Conservation (phyloP, 306 rosid species). For the Castanea mollissima region DNA sequence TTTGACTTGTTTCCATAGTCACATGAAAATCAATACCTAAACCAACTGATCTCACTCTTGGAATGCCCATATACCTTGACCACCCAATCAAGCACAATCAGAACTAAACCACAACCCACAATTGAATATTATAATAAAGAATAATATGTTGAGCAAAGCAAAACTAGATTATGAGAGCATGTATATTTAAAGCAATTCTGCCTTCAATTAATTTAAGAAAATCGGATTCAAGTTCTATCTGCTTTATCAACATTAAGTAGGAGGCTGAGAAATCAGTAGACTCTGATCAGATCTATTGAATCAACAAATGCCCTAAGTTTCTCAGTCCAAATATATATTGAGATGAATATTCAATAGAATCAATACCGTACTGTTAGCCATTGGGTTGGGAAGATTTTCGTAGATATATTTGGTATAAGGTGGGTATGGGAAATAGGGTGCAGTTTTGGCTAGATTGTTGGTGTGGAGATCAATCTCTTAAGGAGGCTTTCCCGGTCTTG, state of each 20-base stretch:
- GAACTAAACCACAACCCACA: background rate
- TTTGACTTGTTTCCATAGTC: background rate
- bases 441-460: too few relatives aligned
- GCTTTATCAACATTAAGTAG: slow-evolving; percentile 56
- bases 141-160: background rate
- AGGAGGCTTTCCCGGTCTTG: too few relatives aligned
- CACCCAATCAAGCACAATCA: slow-evolving; percentile 7
- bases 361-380: too few relatives aligned
- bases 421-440: too few relatives aligned
- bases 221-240: slow-evolving; percentile 43
- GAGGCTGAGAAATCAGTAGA: too few relatives aligned
- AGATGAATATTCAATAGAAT: too few relatives aligned
- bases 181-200: background rate
- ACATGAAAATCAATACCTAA: background rate
- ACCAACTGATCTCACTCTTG: background rate
- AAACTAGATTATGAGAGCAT: background rate
- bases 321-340: too few relatives aligned
- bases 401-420: too few relatives aligned
- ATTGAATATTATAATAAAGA: background rate
- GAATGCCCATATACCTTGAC: background rate
- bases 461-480: too few relatives aligned
- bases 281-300: too few relatives aligned
- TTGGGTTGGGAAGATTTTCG: too few relatives aligned
- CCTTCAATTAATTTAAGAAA: background rate
- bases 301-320: too few relatives aligned